Percentiles rank a stretch among this genome's conserved stretches.
Conservation (phyloP, 768 basidiomycete species). For the Boletus sensibilis region DNA sequence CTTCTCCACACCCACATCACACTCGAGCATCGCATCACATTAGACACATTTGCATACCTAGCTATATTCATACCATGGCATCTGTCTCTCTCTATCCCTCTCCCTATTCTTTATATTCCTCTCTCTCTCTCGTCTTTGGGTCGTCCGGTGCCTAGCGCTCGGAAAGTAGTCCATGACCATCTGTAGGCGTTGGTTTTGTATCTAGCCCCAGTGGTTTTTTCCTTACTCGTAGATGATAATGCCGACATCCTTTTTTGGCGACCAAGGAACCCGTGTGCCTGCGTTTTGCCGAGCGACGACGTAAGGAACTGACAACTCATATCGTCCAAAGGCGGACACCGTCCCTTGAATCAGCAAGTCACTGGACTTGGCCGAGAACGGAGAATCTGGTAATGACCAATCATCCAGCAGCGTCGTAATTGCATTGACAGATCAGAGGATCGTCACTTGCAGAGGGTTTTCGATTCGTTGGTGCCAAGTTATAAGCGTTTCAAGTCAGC, state of each 20-base stretch:
- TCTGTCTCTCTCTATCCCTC: conserved; percentile 10
- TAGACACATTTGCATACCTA: conserved; percentile 36
- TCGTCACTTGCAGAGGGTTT: too few species aligned
- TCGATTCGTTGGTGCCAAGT: too few species aligned
- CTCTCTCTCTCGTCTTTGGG: conserved; percentile 16
- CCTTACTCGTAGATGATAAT: conserved; percentile 27
- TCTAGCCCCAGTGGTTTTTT: conserved; percentile 9
- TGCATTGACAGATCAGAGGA: too few species aligned
- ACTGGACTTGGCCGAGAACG: too few species aligned
- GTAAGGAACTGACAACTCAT: background rate
- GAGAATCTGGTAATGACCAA: too few species aligned
- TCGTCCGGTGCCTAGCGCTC: conserved; percentile 20
- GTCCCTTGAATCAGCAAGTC: too few species aligned
- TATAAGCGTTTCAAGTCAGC: too few species aligned
- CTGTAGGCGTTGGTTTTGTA: conserved; percentile 20
- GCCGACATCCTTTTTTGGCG: conserved; percentile 2
- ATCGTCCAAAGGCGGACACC: background rate
- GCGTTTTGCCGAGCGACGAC: background rate
- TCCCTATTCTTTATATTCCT: background rate
- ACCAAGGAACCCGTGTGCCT: conserved; percentile 7
- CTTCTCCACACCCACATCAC: conserved; percentile 13
- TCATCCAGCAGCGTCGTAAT: too few species aligned
- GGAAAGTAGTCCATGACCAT: conserved; percentile 10
- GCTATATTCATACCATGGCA: conserved; percentile 38
- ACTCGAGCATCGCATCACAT: conserved; percentile 27